These are phyloP conservation scores for Chaetoceros tenuissimus DNA, from an alignment of 108 stramenopile species.

Conservation along the genomic window DNA sequence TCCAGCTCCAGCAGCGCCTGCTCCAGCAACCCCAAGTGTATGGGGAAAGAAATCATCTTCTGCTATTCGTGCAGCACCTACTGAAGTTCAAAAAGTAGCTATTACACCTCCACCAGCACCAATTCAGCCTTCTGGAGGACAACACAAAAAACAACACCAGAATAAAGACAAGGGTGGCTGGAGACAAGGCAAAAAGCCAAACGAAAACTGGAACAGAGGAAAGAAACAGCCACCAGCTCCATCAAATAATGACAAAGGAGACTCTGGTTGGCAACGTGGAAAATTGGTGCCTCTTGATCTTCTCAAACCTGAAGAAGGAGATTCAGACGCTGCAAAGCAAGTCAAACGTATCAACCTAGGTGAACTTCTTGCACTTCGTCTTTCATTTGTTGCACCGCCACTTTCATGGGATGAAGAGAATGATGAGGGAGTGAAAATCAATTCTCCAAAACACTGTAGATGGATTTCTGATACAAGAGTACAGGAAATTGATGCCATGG, in stretches of 20 bases:
- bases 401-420: slow-evolving; percentile 28
- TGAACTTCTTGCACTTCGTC: slow-evolving; percentile 42
- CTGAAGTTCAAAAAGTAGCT: not conserved
- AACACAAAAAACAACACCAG: not conserved
- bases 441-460: slow-evolving; percentile 28
- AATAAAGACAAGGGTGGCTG: not conserved
- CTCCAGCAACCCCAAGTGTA: not conserved
- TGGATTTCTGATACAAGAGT: slow-evolving; percentile 33
- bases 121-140: not conserved
- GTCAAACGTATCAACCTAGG: slow-evolving; percentile 45
- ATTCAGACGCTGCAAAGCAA: slow-evolving; percentile 36
- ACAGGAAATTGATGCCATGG: slow-evolving; percentile 19
- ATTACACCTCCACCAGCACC: not conserved
- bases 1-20: not conserved
- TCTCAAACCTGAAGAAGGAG: slow-evolving; percentile 40
- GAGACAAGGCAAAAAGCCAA: not conserved
- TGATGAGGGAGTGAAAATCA: slow-evolving; percentile 11
- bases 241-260: not conserved
- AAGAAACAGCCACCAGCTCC: not conserved
- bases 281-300: not conserved
- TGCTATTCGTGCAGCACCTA: not conserved
- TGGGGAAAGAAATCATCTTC: not conserved
- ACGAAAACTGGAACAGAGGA: not conserved
- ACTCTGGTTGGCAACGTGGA: not conserved
- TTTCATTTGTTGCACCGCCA: slow-evolving; percentile 43